phyloP scores from a whole-genome alignment of 495 filamentous ascomycete genomes.

The Neurospora sp. region DNA sequence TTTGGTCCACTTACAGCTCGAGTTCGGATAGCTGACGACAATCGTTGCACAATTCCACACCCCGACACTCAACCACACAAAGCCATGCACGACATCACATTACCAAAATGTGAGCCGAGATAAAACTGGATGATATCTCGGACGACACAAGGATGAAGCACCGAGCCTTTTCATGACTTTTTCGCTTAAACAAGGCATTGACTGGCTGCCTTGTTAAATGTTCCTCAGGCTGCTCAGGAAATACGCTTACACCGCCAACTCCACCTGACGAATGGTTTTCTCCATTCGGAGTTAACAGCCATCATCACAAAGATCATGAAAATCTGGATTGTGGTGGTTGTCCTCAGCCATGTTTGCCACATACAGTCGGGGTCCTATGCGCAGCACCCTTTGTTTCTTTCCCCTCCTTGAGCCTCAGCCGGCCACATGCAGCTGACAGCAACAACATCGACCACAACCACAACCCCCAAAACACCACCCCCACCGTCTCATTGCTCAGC shows the following conservation, averaged over 20 bases:
- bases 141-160: background rate
- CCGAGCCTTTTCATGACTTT: background rate
- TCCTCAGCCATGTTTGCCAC: background rate
- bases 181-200: background rate
- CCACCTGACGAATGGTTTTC: background rate
- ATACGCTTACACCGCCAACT: background rate
- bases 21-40: background rate
- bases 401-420: background rate
- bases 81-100: background rate
- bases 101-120: background rate
- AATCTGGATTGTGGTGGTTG: background rate
- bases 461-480: background rate
- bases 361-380: background rate
- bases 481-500: background rate
- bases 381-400: background rate
- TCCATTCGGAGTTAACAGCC: background rate
- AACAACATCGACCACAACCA: background rate
- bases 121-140: background rate
- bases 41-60: background rate
- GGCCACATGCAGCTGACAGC: background rate
- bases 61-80: background rate
- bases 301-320: background rate
- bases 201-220: background rate
- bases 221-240: background rate
- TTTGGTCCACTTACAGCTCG: background rate